Percentiles rank a stretch among this genome's conserved stretches.
phyloP scores from a whole-genome alignment of 2,329 filamentous ascomycete genomes.

The Aspergillus unguis region DNA sequence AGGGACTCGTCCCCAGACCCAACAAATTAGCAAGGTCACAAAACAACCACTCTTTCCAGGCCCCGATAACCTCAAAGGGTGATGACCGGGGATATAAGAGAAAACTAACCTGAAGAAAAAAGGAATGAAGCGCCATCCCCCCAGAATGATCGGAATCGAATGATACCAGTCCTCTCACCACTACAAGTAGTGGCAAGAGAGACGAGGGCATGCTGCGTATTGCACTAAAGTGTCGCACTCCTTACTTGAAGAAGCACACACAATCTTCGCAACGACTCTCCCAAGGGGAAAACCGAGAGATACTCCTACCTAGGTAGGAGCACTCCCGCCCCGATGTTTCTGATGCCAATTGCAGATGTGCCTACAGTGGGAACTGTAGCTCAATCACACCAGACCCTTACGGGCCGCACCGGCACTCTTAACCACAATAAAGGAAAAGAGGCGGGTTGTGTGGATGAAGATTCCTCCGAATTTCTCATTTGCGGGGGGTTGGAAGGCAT shows the following conservation, averaged over 20 bases:
- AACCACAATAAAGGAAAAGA: constrained; percentile 24
- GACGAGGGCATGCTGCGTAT: constrained; percentile 74
- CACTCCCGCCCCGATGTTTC: constrained; percentile 69
- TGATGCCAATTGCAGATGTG: constrained; percentile 86
- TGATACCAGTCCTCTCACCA: constrained; percentile 53
- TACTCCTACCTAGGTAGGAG: constrained; percentile 16
- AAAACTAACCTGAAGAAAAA: constrained; percentile 51
- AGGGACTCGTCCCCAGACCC: constrained; percentile 20
- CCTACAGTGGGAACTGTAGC: constrained; percentile 28
- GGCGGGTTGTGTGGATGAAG: constrained; percentile 60
- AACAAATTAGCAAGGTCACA: constrained; percentile 33
- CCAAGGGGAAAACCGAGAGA: constrained; percentile 64
- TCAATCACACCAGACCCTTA: constrained; percentile 72
- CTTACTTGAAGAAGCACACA: constrained; percentile 49
- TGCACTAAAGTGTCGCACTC: constrained; percentile 77
- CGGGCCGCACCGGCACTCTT: constrained; percentile 60
- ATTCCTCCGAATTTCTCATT: constrained; percentile 99
- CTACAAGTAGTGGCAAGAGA: constrained; percentile 28
- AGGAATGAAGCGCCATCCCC: constrained; percentile 67
- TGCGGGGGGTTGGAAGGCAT: constrained; percentile 50
- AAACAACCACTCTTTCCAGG: constrained; percentile 22
- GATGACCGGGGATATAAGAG: constrained; percentile 14
- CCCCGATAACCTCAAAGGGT: constrained; percentile 7
- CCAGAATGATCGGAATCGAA: constrained; percentile 94
- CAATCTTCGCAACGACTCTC: constrained; percentile 93